These are phyloP conservation scores for Terfezia boudieri DNA, from an alignment of 495 filamentous ascomycete species.

Conservation along the genomic window DNA sequence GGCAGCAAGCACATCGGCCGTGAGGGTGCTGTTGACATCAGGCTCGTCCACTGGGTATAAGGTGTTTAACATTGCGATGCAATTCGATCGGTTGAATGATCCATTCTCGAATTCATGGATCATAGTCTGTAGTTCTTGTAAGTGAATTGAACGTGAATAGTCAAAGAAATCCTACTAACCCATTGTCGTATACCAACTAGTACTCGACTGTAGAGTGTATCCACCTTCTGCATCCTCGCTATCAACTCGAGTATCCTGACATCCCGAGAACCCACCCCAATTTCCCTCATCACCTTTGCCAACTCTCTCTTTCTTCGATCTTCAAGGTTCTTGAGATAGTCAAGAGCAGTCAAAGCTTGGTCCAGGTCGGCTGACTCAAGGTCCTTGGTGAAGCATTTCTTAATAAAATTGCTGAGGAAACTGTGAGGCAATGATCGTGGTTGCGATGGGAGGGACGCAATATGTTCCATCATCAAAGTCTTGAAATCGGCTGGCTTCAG, in stretches of 20 bases:
- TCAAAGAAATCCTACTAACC: conserved; percentile 25
- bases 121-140: conserved; percentile 28
- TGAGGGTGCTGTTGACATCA: conserved; percentile 26
- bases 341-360: conserved; percentile 45
- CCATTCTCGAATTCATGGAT: conserved; percentile 46
- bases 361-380: conserved; percentile 44
- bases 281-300: conserved; percentile 13
- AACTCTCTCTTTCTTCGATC: conserved; percentile 40
- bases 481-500: conserved; percentile 37
- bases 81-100: conserved; percentile 45
- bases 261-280: conserved; percentile 13
- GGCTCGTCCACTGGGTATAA: conserved; percentile 35
- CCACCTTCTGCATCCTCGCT: conserved; percentile 25
- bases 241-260: conserved; percentile 7
- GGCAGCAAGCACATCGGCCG: conserved; percentile 27
- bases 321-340: conserved; percentile 50
- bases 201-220: conserved; percentile 40
- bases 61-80: conserved; percentile 56
- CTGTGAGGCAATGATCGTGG: conserved; percentile 41
- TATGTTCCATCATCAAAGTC: conserved; percentile 37
- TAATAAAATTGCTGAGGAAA: conserved; percentile 44
- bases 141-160: background rate
- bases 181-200: conserved; percentile 48
- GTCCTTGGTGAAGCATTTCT: conserved; percentile 35
- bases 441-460: conserved; percentile 38